Conservation (phyloP, 2,329 filamentous ascomycete species). For the Cytospora piceicola region DNA sequence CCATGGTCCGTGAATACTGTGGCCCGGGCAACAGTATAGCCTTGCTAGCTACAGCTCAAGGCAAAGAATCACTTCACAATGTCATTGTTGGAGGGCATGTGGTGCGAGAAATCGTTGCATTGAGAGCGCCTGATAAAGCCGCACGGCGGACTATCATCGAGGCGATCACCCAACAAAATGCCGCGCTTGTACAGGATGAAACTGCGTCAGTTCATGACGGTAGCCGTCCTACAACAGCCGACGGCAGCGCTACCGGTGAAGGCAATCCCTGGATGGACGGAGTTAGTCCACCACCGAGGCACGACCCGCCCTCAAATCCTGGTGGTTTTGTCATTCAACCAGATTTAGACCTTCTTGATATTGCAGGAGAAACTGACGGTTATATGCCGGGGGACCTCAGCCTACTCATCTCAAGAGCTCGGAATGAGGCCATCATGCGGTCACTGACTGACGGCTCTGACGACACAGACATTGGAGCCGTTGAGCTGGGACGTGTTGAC, state of each 20-base stretch:
- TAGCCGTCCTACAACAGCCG: constrained; percentile 61
- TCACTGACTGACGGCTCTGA: constrained; percentile 62
- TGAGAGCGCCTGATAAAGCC: constrained; percentile 94
- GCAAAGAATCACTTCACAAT: constrained; percentile 90
- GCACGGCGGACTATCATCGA: constrained; percentile 82
- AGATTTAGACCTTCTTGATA: constrained; percentile 85
- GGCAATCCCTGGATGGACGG: constrained; percentile 76
- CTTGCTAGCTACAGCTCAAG: constrained; percentile 85
- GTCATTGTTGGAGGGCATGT: constrained; percentile 90
- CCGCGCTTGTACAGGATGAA: constrained; percentile 44
- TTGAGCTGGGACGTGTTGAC: constrained; percentile 72
- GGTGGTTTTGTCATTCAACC: constrained; percentile 74
- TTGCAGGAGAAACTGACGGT: constrained; percentile 92
- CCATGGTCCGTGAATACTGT: constrained; percentile 84
- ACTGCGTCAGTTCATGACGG: constrained; percentile 45
- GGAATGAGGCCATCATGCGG: constrained; percentile 90
- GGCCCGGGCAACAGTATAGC: constrained; percentile 79
- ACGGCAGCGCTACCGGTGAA: constrained; percentile 55
- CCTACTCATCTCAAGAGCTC: constrained; percentile 81
- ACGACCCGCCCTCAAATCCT: constrained; percentile 40
- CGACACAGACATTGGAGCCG: constrained; percentile 52
- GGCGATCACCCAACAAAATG: constrained; percentile 67
- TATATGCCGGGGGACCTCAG: constrained; percentile 97
- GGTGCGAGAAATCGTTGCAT: constrained; percentile 83
- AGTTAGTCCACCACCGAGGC: constrained; percentile 59